phyloP scores from a whole-genome alignment of 306 rosid species.

The Rosa lucieae region DNA sequence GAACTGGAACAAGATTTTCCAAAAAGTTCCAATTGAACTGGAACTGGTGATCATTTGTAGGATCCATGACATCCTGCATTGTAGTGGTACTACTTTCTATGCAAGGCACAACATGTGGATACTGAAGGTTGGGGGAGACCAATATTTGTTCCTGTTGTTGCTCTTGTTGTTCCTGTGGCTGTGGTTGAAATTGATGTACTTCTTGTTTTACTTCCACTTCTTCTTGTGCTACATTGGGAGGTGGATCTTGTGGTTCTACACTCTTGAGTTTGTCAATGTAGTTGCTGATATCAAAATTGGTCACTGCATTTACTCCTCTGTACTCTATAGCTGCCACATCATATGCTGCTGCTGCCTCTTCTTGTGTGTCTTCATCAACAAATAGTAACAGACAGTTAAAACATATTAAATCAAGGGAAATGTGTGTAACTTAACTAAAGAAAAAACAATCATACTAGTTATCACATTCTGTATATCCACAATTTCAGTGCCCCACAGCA shows the following conservation, averaged over 20 bases:
- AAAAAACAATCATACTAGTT: neutral
- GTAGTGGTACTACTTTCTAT: constrained; percentile 35
- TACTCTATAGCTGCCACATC: constrained; percentile 86
- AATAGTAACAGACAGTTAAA: neutral
- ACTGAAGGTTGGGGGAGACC: constrained; percentile 6
- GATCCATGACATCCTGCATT: constrained; percentile 37
- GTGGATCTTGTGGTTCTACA: constrained; percentile 20
- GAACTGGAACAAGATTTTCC: constrained; percentile 42
- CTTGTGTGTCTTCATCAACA: constrained; percentile 67
- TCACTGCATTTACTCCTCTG: constrained; percentile 88
- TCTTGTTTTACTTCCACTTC: constrained; percentile 27
- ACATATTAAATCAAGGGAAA: neutral
- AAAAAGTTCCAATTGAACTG: constrained; percentile 58
- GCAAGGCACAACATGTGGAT: constrained; percentile 19
- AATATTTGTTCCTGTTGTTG: constrained; percentile 3
- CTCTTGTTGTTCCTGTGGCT: constrained; percentile 16
- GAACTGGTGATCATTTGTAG: constrained; percentile 36
- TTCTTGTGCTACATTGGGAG: constrained; percentile 21
- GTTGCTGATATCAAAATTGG: constrained; percentile 75
- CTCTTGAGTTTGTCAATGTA: constrained; percentile 48
- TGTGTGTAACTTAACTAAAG: neutral
- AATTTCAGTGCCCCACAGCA: neutral
- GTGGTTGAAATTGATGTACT: neutral
- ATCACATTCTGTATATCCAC: neutral
- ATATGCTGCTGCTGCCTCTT: constrained; percentile 93